Base-by-base conservation (phyloP, 169 alveolate species). In the Cryptosporidium xiaoi region DNA sequence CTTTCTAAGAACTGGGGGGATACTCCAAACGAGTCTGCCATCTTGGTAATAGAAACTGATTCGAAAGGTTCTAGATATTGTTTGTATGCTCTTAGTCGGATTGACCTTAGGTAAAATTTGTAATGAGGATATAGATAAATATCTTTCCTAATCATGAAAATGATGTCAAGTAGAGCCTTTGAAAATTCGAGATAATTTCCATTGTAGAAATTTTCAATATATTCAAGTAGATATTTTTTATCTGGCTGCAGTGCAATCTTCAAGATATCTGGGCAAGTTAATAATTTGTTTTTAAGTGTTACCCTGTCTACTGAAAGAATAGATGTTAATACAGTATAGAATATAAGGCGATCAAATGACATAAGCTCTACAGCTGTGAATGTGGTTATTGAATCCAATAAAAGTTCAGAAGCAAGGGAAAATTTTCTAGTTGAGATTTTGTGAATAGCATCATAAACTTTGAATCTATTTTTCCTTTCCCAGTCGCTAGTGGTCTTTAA, bases 401-500 rank as follows among this genome's bases (percentile, higher is more conserved):
- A 89, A 7, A 93, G 83, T 66, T 89, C 91, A 31, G 96, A 95
- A 5, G 98, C 98, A 55, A 90, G 94, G 71, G 94, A 93, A 68
- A 97, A 95, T 83, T 97, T 93, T 83, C 98, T 90, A 51, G 95
- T 91, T 66, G 95, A 66, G 82, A 94, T 90, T 71, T 91, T 90
- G 65, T 93, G 91, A 33, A 96, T 82, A 44, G 97, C 97, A 65
- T 96, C 98, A 83, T 96, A 97, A 33, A 97, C 98, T 92, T 97
- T 97, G 46, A 98, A 93, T 89, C 97, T 95, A 89, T 98, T 98
- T 89, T 96, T 95, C 83, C 98, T 95, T 92, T 98, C 99, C 99
- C 99, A 98, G 90, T 98, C 99, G 13, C 99, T 99, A 51, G 99
- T 98, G 46, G 94, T 97, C 64, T 96, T 98, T 77, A 97, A 93